Evolutionary conservation across 371 early-diverging fungal genomes (phyloP).

Genomic region (Smittium culicis): DNA sequence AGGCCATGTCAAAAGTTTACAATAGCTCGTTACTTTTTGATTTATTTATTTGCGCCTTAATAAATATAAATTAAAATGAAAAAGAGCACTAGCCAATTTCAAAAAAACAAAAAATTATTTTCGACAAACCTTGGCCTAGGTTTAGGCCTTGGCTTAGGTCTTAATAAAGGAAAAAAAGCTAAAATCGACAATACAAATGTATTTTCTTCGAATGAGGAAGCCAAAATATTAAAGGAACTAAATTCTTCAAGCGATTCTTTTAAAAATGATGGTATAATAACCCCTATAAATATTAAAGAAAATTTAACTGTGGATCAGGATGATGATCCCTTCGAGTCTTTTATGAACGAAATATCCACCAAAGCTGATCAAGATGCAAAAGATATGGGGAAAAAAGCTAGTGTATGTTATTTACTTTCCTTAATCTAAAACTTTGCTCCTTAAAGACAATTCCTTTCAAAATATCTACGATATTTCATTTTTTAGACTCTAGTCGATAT

Average conservation of each 20-base stretch:
- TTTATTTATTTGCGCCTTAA: too few relatives aligned
- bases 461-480: neutral
- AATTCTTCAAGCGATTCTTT: neutral
- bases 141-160: conserved; percentile 4
- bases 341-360: conserved; percentile 65
- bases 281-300: neutral
- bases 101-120: neutral
- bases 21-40: too few relatives aligned
- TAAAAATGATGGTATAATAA: neutral
- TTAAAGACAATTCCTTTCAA: neutral
- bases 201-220: neutral
- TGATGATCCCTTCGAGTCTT: conserved; percentile 75
- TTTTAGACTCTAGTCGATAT: neutral
- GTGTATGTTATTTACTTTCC: neutral
- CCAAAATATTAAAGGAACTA: neutral
- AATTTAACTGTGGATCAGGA: conserved; percentile 32
- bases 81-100: neutral
- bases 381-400: conserved; percentile 33
- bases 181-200: neutral
- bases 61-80: neutral
- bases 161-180: neutral
- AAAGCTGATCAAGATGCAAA: conserved; percentile 37
- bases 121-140: neutral
- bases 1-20: too few relatives aligned
- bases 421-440: neutral